Evolutionary conservation across 805 yeast species (phyloP), one percentile per base, ranked within the genome.

Genomic region (Candida anglica): DNA sequence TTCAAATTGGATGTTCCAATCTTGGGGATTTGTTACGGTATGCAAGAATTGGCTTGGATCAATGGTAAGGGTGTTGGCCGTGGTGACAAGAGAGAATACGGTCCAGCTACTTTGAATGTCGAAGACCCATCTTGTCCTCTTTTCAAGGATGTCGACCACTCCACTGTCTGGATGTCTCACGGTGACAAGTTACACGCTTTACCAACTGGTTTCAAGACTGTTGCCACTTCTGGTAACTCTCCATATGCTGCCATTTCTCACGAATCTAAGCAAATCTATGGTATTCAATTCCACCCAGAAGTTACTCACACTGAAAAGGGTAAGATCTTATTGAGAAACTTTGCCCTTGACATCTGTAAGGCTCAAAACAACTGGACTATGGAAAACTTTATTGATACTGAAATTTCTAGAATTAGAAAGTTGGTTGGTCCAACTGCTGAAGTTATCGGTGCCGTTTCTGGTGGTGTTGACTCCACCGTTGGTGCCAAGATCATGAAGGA

Each of bases 141-240:
- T 43, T 93, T 93, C 66, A 72, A 79, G 43, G 96, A 82, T 41
- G 86, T 93, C 50, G 94, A 88, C 63, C 83, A 93, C 69, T 87
- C 95, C 39, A 89, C 83, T 60, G 97, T 93, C 42, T 93, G 98
- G 98, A 93, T 93, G 98, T 89, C 98, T 31, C 98, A 93, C 65
- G 96, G 96, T 56, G 98, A 93, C 69, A 93, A 93, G 73, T 75
- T 93, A 54, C 80, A 79, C 52, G 85, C 91, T 34, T 75, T 93
- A 48, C 98, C 98, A 52, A 73, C 75, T 28, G 96, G 94, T 25
- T 93, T 78, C 76, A 79, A 81, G 60, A 77, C 84, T 40, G 87
- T 89, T 41, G 98, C 97, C 36, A 79, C 87, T 27, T 83, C 96
- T 36, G 86, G 75, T 48, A 93, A 93, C 76, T 93, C 98, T 27